Evolutionary conservation across 345 rosid species (phyloP).

Genomic region (Eucalyptus marginata): DNA sequence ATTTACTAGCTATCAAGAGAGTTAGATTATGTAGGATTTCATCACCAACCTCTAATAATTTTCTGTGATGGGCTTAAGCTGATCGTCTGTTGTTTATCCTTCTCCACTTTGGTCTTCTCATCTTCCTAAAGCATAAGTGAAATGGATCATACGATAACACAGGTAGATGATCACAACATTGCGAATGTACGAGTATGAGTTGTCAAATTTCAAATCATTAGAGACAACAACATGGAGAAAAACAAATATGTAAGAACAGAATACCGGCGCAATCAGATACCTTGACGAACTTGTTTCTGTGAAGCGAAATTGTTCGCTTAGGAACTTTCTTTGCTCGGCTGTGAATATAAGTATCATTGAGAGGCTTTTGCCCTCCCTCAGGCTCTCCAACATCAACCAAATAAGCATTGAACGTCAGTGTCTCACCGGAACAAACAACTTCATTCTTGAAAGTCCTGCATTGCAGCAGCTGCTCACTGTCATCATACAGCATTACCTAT

Average conservation of each 20-base stretch:
- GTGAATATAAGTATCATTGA: not conserved
- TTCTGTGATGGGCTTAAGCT: too few species aligned
- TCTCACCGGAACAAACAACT: slow-evolving; percentile 35
- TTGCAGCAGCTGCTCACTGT: slow-evolving; percentile 49
- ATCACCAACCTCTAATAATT: too few species aligned
- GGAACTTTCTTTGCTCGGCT: not conserved
- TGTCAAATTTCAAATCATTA: not conserved
- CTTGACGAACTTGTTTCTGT: slow-evolving; percentile 19
- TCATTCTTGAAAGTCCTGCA: slow-evolving; percentile 53
- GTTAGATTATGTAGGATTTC: too few species aligned
- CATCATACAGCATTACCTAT: slow-evolving; percentile 67
- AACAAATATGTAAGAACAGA: not conserved
- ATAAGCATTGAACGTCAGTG: slow-evolving; percentile 46
- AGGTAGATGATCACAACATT: not conserved
- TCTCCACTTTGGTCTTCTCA: not conserved
- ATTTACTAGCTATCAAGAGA: not conserved
- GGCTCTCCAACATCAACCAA: slow-evolving; percentile 63
- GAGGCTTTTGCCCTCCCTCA: slow-evolving; percentile 9
- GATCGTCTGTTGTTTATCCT: too few species aligned
- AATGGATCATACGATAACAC: not conserved
- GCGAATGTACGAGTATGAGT: not conserved
- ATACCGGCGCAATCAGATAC: slow-evolving; percentile 26
- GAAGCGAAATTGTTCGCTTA: not conserved
- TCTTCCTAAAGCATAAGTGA: not conserved
- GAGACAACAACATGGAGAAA: not conserved